Base-by-base conservation (phyloP, 2,329 filamentous ascomycete species). In the Eutypella sp. region DNA sequence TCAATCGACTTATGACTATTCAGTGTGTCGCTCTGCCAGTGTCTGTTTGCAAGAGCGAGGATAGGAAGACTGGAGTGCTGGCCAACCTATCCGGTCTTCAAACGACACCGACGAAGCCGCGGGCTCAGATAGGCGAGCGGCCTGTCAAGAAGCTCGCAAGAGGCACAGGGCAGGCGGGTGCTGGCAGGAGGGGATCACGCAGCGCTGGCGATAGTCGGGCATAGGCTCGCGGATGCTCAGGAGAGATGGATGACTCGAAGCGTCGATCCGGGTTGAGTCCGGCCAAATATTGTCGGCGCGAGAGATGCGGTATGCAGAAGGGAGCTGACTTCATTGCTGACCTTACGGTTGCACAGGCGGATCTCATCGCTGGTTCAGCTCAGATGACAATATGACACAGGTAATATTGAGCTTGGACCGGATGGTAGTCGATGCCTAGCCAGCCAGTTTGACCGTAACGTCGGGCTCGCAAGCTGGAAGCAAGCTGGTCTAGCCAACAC, bases 281-380 rank as follows among this genome's bases (percentile, higher is more conserved):
- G 20, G 45, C 25, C 13, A 47, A 47, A 43, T 47, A 40, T 44
- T 50, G 44, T 51, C 40, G 47, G 47, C 46, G 50, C 41, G 41
- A 40, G 41, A 44, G 41, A 47, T 42, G 16, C 29, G n/a, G 29
- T 33, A 51, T 44, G 48, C 42, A 44, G 47, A 41, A 48, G 52
- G 50, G 51, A 44, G 43, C 50, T 50, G 48, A 49, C 52, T 52
- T 52, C 49, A 55, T 51, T 57, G 57, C 57, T 58, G 56, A 63
- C 61, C 58, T 59, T 56, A 61, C 58, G 47, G 59, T 64, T 52
- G 56, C 46, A 64, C 58, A 56, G 56, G 47, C 56, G 50, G 50
- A 49, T 49, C 47, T 41, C 51, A n/a, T 52, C 50, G 47, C 48
- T 43, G 46, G 44, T 49, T 54, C 48, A 51, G 50, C 48, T 48